phyloP scores from a whole-genome alignment of 257 asterid genomes.

The Solanum corneliomulleri region DNA sequence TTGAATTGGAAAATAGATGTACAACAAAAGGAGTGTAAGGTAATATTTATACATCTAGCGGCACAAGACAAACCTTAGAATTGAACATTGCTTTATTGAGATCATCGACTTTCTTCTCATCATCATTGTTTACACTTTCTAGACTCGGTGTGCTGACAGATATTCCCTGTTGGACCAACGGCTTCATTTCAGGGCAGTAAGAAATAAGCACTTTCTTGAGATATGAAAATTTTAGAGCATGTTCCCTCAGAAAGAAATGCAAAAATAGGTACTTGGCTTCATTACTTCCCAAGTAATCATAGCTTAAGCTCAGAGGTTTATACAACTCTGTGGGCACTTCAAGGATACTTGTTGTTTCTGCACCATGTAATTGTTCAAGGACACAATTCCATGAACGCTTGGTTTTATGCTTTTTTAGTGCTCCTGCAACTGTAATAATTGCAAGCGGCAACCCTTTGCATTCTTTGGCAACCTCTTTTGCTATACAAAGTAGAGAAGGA shows the following conservation, averaged over 20 bases:
- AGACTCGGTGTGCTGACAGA: background rate
- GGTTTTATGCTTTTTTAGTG: background rate
- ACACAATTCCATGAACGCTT: background rate
- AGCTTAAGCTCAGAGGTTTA: constrained; percentile 5
- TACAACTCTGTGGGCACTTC: background rate
- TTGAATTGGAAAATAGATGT: background rate
- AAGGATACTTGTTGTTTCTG: background rate
- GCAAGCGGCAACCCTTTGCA: constrained; percentile 10
- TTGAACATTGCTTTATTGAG: background rate
- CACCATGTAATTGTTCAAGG: background rate
- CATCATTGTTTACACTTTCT: background rate
- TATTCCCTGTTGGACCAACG: background rate
- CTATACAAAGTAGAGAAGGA: background rate
- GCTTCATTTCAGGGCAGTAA: background rate
- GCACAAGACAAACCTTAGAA: background rate
- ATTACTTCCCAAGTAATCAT: background rate
- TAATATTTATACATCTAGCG: background rate
- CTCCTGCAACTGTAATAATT: background rate
- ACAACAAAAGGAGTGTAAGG: background rate
- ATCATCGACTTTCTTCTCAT: background rate
- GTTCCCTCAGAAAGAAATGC: background rate
- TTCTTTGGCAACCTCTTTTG: background rate
- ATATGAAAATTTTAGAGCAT: background rate
- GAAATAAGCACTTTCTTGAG: background rate
- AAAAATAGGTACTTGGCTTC: constrained; percentile 1